phyloP scores from a whole-genome alignment of 768 basidiomycete species.

The Thelephora ganbajun region DNA sequence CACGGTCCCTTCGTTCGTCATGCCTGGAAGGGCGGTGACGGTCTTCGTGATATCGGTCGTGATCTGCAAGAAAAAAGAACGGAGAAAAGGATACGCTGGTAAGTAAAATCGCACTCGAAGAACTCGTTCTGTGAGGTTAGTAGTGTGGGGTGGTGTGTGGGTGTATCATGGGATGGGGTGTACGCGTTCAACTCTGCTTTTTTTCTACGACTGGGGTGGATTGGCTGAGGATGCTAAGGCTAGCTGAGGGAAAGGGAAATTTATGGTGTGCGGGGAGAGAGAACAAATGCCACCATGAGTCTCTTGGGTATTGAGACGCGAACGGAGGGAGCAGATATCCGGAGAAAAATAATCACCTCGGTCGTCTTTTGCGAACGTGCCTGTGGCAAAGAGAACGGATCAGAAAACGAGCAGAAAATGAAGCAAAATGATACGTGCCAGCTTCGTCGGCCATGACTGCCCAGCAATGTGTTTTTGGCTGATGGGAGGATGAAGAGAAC shows the following conservation, averaged over 20 bases:
- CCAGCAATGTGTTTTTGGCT: too few species aligned
- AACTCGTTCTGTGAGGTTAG: neutral
- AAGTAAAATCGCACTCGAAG: constrained; percentile 5
- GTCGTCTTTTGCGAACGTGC: neutral
- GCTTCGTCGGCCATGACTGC: neutral
- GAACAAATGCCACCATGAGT: constrained; percentile 5
- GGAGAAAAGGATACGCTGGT: constrained; percentile 18
- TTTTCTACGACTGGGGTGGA: too few species aligned
- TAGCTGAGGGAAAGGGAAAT: constrained; percentile 2
- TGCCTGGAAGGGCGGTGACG: constrained; percentile 26
- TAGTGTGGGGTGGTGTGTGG: neutral
- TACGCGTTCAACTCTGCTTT: too few species aligned
- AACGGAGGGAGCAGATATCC: neutral
- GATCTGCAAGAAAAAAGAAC: constrained; percentile 40
- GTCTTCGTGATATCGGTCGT: constrained; percentile 45
- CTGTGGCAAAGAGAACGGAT: too few species aligned
- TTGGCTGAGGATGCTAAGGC: neutral
- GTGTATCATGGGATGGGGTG: neutral
- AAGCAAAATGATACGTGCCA: neutral
- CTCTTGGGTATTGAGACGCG: neutral
- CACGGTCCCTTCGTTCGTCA: constrained; percentile 13
- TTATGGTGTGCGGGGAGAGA: neutral
- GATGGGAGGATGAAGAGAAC: too few species aligned
- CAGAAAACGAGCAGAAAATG: too few species aligned
- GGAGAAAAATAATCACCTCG: neutral